Percentiles rank a stretch among this genome's conserved stretches.
Conservation (phyloP, 73 alveolate genomes). For the Paramecium sexaurelia region DNA sequence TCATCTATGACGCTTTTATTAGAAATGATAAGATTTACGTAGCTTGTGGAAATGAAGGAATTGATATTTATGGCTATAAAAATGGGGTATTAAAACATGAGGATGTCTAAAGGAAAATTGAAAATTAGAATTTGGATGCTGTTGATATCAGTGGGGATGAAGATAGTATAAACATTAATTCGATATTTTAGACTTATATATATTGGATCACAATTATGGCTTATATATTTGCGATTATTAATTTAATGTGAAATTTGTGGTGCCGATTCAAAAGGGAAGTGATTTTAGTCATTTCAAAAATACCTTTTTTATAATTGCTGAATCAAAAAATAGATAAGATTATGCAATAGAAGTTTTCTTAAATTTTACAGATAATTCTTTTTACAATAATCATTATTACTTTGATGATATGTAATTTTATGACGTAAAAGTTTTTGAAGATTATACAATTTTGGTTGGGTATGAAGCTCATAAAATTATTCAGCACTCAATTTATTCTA, state of each 20-base stretch:
- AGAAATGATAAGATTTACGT: background rate
- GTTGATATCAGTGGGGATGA: conserved; percentile 32
- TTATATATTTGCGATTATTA: conserved; percentile 11
- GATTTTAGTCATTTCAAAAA: background rate
- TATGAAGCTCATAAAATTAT: background rate
- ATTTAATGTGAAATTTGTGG: background rate
- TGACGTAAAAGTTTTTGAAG: conserved; percentile 1
- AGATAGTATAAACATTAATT: background rate
- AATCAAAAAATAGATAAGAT: background rate
- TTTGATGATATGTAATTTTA: background rate
- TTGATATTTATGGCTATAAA: background rate
- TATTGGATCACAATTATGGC: conserved; percentile 8
- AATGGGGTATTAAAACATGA: background rate
- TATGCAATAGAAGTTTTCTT: background rate
- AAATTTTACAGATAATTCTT: background rate
- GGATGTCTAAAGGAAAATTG: background rate
- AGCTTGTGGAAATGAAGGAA: conserved; percentile 34
- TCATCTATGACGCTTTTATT: background rate
- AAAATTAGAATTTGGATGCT: background rate
- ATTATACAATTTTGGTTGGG: conserved; percentile 22
- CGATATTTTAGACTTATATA: background rate
- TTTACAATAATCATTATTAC: background rate
- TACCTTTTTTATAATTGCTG: conserved; percentile 17
- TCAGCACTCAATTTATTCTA: background rate
- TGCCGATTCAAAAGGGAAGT: background rate